Conservation (phyloP, 2,329 filamentous ascomycete species). For the Passalora sequoiae region DNA sequence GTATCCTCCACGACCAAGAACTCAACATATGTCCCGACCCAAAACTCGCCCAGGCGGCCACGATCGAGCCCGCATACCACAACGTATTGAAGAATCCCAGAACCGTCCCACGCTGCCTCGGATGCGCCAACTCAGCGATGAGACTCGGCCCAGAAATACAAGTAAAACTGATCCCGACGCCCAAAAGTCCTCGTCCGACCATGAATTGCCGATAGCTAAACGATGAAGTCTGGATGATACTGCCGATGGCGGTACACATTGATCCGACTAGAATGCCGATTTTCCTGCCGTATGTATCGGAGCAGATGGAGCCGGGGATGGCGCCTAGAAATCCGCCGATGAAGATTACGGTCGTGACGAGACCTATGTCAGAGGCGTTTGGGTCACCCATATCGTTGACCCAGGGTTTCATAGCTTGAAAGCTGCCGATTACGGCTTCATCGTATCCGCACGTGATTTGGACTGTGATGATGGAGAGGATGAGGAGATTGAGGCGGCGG, state of each 20-base stretch:
- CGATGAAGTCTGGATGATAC: conserved; percentile 1
- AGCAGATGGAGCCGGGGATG: conserved; percentile 1
- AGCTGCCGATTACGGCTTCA: conserved; percentile 6
- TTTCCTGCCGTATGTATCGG: background rate
- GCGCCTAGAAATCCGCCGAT: conserved; percentile 6
- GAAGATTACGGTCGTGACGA: conserved; percentile 9
- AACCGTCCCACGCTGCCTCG: background rate
- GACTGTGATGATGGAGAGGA: conserved; percentile 6
- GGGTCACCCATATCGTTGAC: conserved; percentile 9
- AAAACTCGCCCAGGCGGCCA: conserved; percentile 22
- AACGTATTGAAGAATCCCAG: conserved; percentile 3
- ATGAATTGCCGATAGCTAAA: conserved; percentile 3
- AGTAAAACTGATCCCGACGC: conserved; percentile 12
- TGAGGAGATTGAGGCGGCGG: conserved; percentile 9
- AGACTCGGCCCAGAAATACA: conserved; percentile 11
- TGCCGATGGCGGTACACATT: conserved; percentile 1
- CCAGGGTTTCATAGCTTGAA: conserved; percentile 15
- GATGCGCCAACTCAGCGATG: conserved; percentile 5
- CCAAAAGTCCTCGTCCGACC: conserved; percentile 8
- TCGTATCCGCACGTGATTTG: conserved; percentile 11
- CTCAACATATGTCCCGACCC: conserved; percentile 20
- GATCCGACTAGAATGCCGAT: conserved; percentile 4
- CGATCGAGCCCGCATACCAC: conserved; percentile 15
- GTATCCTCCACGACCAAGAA: conserved; percentile 28
- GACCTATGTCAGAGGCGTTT: conserved; percentile 4